These are phyloP conservation scores for Mortierella sp. DNA, from an alignment of 371 early-diverging fungal species.

Conservation along the genomic window DNA sequence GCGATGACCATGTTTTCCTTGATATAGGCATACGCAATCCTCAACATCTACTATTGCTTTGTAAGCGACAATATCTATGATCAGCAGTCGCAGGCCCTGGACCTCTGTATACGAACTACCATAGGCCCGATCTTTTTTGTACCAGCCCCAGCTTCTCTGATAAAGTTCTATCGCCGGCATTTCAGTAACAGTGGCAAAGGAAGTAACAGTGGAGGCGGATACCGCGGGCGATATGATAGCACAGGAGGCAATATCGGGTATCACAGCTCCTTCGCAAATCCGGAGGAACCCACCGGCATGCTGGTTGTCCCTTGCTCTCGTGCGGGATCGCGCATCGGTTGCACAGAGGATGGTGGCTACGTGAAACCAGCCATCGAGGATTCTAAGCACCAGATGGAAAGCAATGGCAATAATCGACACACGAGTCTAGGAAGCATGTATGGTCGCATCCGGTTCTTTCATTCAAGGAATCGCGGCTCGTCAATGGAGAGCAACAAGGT, in stretches of 20 bases:
- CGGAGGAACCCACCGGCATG: not conserved
- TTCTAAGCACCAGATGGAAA: not conserved
- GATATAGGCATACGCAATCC: conserved; percentile 16
- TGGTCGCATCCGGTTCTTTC: conserved; percentile 23
- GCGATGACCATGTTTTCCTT: no score
- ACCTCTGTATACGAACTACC: conserved; percentile 36
- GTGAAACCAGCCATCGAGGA: not conserved
- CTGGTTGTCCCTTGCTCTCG: conserved; percentile 1
- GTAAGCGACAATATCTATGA: not conserved
- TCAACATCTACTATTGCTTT: conserved; percentile 22
- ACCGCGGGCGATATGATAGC: conserved; percentile 1
- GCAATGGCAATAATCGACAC: not conserved
- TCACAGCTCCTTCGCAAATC: conserved; percentile 9
- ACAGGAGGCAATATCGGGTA: not conserved
- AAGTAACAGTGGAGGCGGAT: conserved; percentile 1
- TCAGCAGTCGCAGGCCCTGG: conserved; percentile 28
- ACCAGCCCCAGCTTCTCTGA: conserved; percentile 32
- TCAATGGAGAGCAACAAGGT: conserved; percentile 44
- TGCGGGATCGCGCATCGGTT: conserved; percentile 4
- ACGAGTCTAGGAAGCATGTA: conserved; percentile 14
- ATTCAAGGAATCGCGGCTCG: conserved; percentile 23
- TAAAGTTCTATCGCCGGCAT: conserved; percentile 27
- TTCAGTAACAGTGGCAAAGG: conserved; percentile 14
- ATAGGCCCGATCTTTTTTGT: conserved; percentile 34
- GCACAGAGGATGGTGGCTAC: not conserved